Evolutionary conservation across 148 eudicot genomes (phyloP).

Genomic region (Pouteria glomerata): DNA sequence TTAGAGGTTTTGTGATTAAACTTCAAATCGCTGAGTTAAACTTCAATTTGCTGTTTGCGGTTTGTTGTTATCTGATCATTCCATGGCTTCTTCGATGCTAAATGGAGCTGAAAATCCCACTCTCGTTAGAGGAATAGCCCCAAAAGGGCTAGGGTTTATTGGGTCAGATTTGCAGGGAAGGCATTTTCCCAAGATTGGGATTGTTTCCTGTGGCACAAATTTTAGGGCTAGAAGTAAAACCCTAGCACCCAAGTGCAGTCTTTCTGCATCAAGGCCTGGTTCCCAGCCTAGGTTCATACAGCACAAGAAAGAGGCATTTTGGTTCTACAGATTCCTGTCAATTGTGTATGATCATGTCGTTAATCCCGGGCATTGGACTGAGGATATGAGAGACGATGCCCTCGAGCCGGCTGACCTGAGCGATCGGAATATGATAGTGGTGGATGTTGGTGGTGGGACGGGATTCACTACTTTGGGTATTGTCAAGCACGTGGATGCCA

Average conservation of each 20-base stretch:
- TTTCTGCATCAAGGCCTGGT: constrained; percentile 59
- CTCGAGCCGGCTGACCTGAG: constrained; percentile 78
- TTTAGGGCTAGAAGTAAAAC: constrained; percentile 18
- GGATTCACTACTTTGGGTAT: constrained; percentile 84
- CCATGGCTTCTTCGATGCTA: constrained; percentile 65
- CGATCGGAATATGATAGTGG: constrained; percentile 51
- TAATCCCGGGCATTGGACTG: constrained; percentile 86
- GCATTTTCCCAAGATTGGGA: constrained; percentile 30
- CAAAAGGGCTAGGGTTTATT: constrained; percentile 34
- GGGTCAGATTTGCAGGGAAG: constrained; percentile 44
- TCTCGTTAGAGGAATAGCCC: constrained; percentile 27
- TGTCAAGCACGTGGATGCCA: constrained; percentile 80
- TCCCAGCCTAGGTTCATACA: constrained; percentile 93
- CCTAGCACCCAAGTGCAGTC: constrained; percentile 46
- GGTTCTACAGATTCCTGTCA: constrained; percentile 86
- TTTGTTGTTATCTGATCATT: constrained; percentile 9
- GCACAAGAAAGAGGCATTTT: constrained; percentile 87
- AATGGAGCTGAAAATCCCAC: constrained; percentile 47
- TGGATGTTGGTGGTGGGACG: constrained; percentile 95
- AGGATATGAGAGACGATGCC: constrained; percentile 86
- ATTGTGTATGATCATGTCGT: constrained; percentile 71
- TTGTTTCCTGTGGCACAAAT: constrained; percentile 22
- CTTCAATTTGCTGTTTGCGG: neutral
- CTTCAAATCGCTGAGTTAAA: neutral
- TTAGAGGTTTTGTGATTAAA: neutral